Conservation (phyloP, 2,329 filamentous ascomycete genomes). For the Davidsoniella virescens region DNA sequence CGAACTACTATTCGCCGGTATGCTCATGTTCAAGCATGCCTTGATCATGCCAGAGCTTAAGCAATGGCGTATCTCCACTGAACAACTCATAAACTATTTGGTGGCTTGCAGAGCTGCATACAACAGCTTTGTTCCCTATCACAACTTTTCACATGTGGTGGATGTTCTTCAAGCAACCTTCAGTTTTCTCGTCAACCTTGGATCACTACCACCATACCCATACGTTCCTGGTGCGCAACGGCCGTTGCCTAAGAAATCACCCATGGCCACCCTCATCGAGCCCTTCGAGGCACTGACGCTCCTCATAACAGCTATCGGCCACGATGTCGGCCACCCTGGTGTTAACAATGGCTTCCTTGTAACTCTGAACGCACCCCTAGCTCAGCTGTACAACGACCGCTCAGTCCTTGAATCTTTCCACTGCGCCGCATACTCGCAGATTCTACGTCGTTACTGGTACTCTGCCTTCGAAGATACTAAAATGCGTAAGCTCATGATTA, state of each 20-base stretch:
- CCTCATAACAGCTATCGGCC: conserved; percentile 88
- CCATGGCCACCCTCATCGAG: conserved; percentile 58
- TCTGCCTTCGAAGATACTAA: conserved; percentile 59
- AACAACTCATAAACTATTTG: conserved; percentile 70
- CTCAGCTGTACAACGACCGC: conserved; percentile 90
- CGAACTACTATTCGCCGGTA: conserved; percentile 71
- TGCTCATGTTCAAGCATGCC: conserved; percentile 79
- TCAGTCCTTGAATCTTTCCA: conserved; percentile 96
- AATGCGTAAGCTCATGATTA: conserved; percentile 86
- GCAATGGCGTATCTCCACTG: conserved; percentile 62
- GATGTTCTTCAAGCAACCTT: conserved; percentile 92
- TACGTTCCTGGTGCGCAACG: conserved; percentile 16
- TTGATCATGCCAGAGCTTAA: conserved; percentile 67
- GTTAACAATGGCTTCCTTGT: conserved; percentile 97
- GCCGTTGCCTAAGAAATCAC: conserved; percentile 31
- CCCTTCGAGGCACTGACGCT: conserved; percentile 82
- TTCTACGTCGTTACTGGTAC: conserved; percentile 84
- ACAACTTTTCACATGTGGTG: conserved; percentile 95
- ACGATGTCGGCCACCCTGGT: conserved; percentile 92
- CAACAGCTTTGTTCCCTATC: conserved; percentile 89
- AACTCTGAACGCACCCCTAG: conserved; percentile 78
- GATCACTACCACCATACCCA: conserved; percentile 55
- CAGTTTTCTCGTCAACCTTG: conserved; percentile 69
- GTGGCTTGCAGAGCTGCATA: conserved; percentile 86
- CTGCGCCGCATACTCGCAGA: conserved; percentile 91